These are phyloP conservation scores for Trichoderma citrinoviride DNA, from an alignment of 2,329 filamentous ascomycete species.

Conservation along the genomic window DNA sequence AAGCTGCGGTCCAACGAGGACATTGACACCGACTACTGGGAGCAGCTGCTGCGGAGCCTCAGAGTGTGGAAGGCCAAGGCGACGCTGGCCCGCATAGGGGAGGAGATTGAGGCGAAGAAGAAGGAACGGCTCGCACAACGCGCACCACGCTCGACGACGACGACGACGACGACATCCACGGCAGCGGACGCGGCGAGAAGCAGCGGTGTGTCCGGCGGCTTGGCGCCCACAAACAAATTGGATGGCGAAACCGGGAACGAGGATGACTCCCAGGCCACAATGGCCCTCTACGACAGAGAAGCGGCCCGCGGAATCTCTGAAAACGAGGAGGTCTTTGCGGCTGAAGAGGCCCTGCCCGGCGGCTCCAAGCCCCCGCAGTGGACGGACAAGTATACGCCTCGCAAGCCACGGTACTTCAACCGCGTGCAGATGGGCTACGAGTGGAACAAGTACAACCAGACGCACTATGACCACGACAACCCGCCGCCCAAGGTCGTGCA, in stretches of 20 bases:
- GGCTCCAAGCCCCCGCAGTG: slow-evolving; percentile 64
- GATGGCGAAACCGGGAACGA: slow-evolving; percentile 48
- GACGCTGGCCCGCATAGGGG: slow-evolving; percentile 73
- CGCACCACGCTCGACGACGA: slow-evolving; percentile 59
- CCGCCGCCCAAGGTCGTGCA: slow-evolving; percentile 97
- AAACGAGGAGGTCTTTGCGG: slow-evolving; percentile 92
- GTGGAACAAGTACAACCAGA: slow-evolving; percentile 99
- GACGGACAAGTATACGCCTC: slow-evolving; percentile 79
- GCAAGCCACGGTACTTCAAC: slow-evolving; percentile 97
- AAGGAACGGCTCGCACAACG: slow-evolving; percentile 63
- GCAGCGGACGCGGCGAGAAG: slow-evolving; percentile 33
- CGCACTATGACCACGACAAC: slow-evolving; percentile 98
- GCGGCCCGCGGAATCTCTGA: slow-evolving; percentile 87
- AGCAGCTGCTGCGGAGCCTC: slow-evolving; percentile 81
- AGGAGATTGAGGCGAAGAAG: slow-evolving; percentile 69
- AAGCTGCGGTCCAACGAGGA: slow-evolving; percentile 88
- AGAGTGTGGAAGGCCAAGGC: slow-evolving; percentile 90
- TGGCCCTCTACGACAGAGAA: slow-evolving; percentile 87
- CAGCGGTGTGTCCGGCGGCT: slow-evolving; percentile 1
- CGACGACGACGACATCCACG: too few relatives aligned
- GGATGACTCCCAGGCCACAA: slow-evolving; percentile 83
- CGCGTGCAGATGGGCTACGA: slow-evolving; percentile 98
- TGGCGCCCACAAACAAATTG: slow-evolving; percentile 5
- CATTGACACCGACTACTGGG: slow-evolving; percentile 97
- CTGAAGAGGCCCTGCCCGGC: slow-evolving; percentile 71